Evolutionary conservation across 148 eudicot genomes (phyloP).

Genomic region (Camellia sinensis): DNA sequence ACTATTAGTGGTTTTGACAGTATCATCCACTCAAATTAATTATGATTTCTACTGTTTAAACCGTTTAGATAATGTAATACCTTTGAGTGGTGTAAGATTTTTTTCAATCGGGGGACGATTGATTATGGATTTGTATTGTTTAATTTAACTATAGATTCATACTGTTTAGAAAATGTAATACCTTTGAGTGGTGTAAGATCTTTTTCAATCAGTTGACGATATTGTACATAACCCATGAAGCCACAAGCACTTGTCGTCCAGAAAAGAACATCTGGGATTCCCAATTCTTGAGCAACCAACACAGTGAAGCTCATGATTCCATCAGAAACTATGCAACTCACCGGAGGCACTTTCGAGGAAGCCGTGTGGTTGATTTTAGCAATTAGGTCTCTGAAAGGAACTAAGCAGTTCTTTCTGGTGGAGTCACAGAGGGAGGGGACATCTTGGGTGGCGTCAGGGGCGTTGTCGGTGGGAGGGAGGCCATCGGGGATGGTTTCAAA

Average conservation of each 20-base stretch:
- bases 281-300: background rate
- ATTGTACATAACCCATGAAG: background rate
- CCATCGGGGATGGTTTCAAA: constrained; percentile 1
- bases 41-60: too few relatives aligned
- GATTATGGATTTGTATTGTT: too few relatives aligned
- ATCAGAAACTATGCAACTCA: constrained; percentile 6
- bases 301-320: constrained; percentile 6
- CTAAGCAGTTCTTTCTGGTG: background rate
- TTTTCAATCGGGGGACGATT: too few relatives aligned
- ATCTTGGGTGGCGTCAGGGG: background rate
- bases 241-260: constrained; percentile 3
- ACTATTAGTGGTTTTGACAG: too few relatives aligned
- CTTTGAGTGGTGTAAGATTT: too few relatives aligned
- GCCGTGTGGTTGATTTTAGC: background rate
- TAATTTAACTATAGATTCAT: too few relatives aligned
- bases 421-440: background rate
- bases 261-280: background rate
- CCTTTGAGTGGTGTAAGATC: background rate
- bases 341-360: background rate
- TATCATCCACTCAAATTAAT: too few relatives aligned
- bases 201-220: background rate
- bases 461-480: background rate
- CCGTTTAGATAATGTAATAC: too few relatives aligned
- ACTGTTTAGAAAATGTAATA: background rate
- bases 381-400: background rate